A percentile compares a stretch with the other conserved stretches of the same genome.
Evolutionary conservation across 768 basidiomycete genomes (phyloP).

Genomic region (Tricholoma sp.): DNA sequence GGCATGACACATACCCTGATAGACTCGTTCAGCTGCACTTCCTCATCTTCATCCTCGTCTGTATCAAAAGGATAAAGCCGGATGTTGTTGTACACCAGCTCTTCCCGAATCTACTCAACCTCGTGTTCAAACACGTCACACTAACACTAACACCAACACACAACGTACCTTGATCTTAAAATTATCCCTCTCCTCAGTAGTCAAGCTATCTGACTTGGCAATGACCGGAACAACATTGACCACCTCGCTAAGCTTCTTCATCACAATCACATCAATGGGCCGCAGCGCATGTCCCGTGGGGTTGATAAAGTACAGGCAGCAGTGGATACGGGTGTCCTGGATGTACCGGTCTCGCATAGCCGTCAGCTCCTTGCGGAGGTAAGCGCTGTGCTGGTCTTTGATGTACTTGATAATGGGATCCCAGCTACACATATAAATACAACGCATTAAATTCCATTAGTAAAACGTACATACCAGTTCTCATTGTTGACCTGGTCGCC

Average conservation of each 20-base stretch:
- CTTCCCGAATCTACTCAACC: conserved; percentile 75
- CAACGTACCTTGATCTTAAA: conserved; percentile 85
- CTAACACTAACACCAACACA: neutral
- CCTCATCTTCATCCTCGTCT: conserved; percentile 93
- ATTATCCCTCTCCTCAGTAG: conserved; percentile 82
- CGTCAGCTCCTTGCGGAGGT: conserved; percentile 97
- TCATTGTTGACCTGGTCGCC: conserved; percentile 99
- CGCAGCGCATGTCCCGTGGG: conserved; percentile 97
- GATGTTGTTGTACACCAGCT: conserved; percentile 88
- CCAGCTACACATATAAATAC: conserved; percentile 57
- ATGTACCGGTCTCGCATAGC: conserved; percentile 99
- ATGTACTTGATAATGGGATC: conserved; percentile 99
- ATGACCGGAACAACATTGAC: conserved; percentile 99
- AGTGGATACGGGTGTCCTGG: conserved; percentile 97
- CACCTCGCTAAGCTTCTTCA: conserved; percentile 98
- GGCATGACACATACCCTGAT: conserved; percentile 64
- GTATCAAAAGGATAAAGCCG: conserved; percentile 96
- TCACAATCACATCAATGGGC: conserved; percentile 95
- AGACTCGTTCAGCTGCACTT: conserved; percentile 80
- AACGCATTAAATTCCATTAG: conserved; percentile 1
- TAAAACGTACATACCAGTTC: conserved; percentile 66
- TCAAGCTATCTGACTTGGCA: conserved; percentile 94
- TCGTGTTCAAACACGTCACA: conserved; percentile 8
- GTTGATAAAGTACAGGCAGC: conserved; percentile 97
- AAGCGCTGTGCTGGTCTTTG: conserved; percentile 98